phyloP scores from a whole-genome alignment of 2,329 filamentous ascomycete genomes.

The Colletotrichum zoysiae region DNA sequence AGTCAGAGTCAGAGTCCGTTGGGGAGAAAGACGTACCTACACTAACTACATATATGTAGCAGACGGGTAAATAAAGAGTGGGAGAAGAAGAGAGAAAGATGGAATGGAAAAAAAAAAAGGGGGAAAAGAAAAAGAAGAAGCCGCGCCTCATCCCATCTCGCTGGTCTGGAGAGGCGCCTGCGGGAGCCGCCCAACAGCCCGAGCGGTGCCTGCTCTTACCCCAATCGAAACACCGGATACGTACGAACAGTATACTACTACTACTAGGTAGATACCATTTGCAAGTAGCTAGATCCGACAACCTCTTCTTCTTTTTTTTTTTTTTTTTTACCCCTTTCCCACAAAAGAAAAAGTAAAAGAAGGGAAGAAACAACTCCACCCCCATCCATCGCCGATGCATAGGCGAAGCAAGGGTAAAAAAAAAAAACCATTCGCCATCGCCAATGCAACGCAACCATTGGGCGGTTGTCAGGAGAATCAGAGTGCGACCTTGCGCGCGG shows the following conservation, averaged over 20 bases:
- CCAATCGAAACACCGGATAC: constrained; percentile 30
- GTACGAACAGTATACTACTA: too few relatives aligned
- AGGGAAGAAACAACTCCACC: background rate
- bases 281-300: background rate
- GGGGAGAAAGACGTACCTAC: too few relatives aligned
- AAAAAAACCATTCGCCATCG: constrained; percentile 29
- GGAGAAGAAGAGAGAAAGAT: background rate
- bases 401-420: constrained; percentile 13
- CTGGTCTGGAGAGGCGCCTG: constrained; percentile 7
- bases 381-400: constrained; percentile 31
- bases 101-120: background rate
- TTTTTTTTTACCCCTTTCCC: too few relatives aligned
- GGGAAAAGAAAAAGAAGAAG: too few relatives aligned
- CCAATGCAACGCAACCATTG: constrained; percentile 32
- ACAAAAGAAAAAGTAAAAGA: constrained; percentile 9
- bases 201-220: constrained; percentile 33
- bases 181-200: constrained; percentile 28
- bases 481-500: constrained; percentile 23
- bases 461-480: background rate
- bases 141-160: constrained; percentile 1
- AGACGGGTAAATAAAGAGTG: too few relatives aligned
- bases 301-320: too few relatives aligned
- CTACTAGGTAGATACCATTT: too few relatives aligned
- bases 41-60: too few relatives aligned
- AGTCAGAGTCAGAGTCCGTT: constrained; percentile 11